These are phyloP conservation scores for Platanus orientalis DNA, from an alignment of 164 flowering plant genomes.

Conservation along the genomic window DNA sequence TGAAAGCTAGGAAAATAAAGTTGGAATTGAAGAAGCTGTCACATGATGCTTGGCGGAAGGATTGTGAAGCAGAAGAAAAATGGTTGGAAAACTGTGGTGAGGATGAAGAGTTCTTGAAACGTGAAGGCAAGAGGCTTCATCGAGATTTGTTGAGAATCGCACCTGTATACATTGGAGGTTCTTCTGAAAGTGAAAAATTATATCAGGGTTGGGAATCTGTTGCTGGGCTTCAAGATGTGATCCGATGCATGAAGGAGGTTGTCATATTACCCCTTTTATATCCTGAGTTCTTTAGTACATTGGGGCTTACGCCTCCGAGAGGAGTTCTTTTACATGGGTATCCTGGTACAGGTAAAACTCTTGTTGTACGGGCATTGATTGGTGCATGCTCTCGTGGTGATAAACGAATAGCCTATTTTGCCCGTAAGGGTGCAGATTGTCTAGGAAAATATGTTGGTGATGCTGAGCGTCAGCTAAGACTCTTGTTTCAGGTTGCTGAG, in stretches of 20 bases:
- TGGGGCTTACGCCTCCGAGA: conserved; percentile 94
- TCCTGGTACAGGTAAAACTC: conserved; percentile 98
- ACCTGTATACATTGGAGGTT: conserved; percentile 88
- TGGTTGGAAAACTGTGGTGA: conserved; percentile 99
- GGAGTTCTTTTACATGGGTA: conserved; percentile 97
- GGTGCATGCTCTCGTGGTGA: conserved; percentile 98
- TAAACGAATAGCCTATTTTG: conserved; percentile 89
- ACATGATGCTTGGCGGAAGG: conserved; percentile 80
- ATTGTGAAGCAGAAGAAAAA: conserved; percentile 90
- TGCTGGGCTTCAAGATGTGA: conserved; percentile 92
- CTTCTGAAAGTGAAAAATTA: conserved; percentile 38
- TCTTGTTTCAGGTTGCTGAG: conserved; percentile 96
- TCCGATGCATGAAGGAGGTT: conserved; percentile 92
- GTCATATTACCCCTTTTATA: conserved; percentile 86
- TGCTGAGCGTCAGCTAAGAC: conserved; percentile 95
- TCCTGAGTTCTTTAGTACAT: conserved; percentile 71
- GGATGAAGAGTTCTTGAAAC: conserved; percentile 96
- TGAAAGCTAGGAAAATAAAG: conserved; percentile 78
- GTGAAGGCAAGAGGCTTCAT: conserved; percentile 94
- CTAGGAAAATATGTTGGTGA: conserved; percentile 99
- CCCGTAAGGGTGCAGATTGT: conserved; percentile 99
- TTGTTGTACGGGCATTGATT: conserved; percentile 84
- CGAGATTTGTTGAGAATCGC: conserved; percentile 88
- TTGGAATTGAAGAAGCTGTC: conserved; percentile 67
- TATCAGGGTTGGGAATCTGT: conserved; percentile 96